Base-by-base conservation (phyloP, 495 filamentous ascomycete species). In the Xylaria flabelliformis region DNA sequence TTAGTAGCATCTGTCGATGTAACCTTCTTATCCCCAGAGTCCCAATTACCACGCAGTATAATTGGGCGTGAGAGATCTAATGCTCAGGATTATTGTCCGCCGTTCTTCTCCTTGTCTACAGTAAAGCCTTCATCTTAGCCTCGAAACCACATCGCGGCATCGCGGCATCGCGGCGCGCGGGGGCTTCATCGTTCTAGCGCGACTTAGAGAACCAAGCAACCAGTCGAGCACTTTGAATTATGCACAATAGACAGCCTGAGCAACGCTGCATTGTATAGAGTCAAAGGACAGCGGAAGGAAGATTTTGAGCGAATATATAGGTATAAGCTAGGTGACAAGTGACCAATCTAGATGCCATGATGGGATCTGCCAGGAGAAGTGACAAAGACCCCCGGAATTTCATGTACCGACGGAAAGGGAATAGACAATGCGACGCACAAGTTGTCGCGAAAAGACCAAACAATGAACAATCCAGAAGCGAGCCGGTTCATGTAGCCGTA, bases 1-100 rank as follows among this genome's bases (percentile, higher is more conserved):
- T 26, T 17, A 32, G 17, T 13, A 59, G 53, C 34, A 69, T 32
- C 55, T 55, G 34, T 69, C 34, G 42, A 62, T 69, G 67, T 62
- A 69, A 69, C 67, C 39, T 26, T 44, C 50, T 32, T 10, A 21
- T 5, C 24, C 67, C 24, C 13, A 36, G 1, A 19, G 10, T 3
- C 17, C 29, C 39, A 24, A 64, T 46, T 24, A 24, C 55, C 32
- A 46, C 24, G 68, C 63, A 55, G 36, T 56, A 39, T 48, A 19
- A 59, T 69, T 69, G 55, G 67, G 55, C 67, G 44, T 50, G 67
- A 26, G 9, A 69, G 32, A 29, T 56, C 55, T 46, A 29, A 51
- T 39, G 42, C 41, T 50, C 17, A 21, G 2, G 13, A 56, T 56
- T 29, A 13, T 42, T 36, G 9, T 29, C n/a, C 12, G n/a, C 41